phyloP scores from a whole-genome alignment of 208 protist genomes.

The Leptomonas seymouri region DNA sequence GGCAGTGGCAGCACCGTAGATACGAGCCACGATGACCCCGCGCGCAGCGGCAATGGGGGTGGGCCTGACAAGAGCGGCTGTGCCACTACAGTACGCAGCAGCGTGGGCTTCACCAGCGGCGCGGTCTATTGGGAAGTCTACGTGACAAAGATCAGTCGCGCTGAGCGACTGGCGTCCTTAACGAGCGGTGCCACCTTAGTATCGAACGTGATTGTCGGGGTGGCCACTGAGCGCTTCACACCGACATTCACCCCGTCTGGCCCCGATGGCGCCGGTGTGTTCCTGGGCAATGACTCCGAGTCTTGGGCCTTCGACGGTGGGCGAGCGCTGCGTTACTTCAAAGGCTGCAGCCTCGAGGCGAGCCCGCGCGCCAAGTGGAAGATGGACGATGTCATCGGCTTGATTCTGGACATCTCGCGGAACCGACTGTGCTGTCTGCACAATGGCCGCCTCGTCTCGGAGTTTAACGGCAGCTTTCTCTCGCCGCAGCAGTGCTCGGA shows the following conservation, averaged over 20 bases:
- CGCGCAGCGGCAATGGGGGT: not conserved
- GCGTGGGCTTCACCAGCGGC: conserved; percentile 72
- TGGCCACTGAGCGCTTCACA: conserved; percentile 49
- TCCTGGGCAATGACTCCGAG: conserved; percentile 68
- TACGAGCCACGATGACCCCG: not conserved
- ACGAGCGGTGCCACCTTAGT: conserved; percentile 7
- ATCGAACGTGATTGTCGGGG: conserved; percentile 54
- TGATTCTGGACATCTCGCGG: conserved; percentile 75
- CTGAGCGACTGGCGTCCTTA: conserved; percentile 14
- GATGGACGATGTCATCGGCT: conserved; percentile 79
- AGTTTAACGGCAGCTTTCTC: conserved; percentile 54
- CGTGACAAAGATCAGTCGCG: conserved; percentile 51
- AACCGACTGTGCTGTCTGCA: conserved; percentile 65
- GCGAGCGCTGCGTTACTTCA: conserved; percentile 51
- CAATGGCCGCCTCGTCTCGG: conserved; percentile 72
- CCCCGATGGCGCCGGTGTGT: conserved; percentile 27
- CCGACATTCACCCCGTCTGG: conserved; percentile 3
- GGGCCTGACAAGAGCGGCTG: conserved; percentile 26
- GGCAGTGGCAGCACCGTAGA: not conserved
- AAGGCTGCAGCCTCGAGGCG: conserved; percentile 71
- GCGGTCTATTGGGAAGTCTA: conserved; percentile 90
- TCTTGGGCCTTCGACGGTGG: conserved; percentile 86
- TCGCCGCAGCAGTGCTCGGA: conserved; percentile 24
- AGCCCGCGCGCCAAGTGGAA: conserved; percentile 73
- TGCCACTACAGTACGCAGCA: conserved; percentile 54